Base-by-base conservation (phyloP, 1,284 basidiomycete genomes). In the Mycosarcoma maydis region DNA sequence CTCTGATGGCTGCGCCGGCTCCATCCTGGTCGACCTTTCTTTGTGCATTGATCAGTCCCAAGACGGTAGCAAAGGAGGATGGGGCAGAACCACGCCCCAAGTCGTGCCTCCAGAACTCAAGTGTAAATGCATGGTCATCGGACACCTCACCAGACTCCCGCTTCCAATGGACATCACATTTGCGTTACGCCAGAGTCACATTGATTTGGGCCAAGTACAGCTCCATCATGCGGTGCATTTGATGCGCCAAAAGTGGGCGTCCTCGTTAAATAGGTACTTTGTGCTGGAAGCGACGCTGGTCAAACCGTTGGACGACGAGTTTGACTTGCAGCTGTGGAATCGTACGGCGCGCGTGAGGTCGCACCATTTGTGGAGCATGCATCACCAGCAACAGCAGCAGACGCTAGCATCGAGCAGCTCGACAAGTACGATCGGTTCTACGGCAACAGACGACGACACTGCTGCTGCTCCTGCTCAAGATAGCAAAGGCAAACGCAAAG, bases 261-360 rank as follows among this genome's bases (percentile, higher is more conserved):
- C 40, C n/a, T n/a, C n/a, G n/a, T 50, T 56, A 8, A 67, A 68
- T 36, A 6, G 49, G 5, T 61, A 16, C 38, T 69, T 69, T 24
- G 36, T 62, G 4, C 39, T 69, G 8, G 54, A 69, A 40, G 59
- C 66, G 3, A 24, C 65, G 7, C 30, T 70, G 13, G 19, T 37
- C 38, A 53, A 51, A 17, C 36, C 54, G 7, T 23, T 70, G 13
- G 52, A 53, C 17, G 19, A 13, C 5, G 23, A 29, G 4, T 70
- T 65, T 24, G 57, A 70, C 32, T 17, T 70, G 4, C 8, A 17
- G n/a, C 47, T 65, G 8, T 70, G 67, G 67, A 55, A 53, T 11
- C 22, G 42, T 26, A 40, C 67, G 4, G 67, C 67, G 4, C n/a
- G 67, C 4, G 3, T 51, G 7, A 24, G 67, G 3, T 65, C 61